Evolutionary conservation across 768 basidiomycete genomes (phyloP).

Genomic region (Pulveroboletus sp.): DNA sequence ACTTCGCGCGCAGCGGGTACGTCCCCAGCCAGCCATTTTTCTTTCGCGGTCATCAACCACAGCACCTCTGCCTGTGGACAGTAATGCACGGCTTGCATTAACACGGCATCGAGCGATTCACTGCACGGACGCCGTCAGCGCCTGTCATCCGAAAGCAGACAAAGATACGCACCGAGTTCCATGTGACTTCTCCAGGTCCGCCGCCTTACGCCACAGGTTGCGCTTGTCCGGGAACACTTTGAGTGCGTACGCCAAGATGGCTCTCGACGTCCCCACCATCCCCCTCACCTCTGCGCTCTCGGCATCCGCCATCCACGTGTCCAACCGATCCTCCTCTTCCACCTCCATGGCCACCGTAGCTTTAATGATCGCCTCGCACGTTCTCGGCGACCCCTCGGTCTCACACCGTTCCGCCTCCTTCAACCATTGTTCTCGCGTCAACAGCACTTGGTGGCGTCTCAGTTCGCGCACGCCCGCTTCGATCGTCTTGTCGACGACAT

Average conservation of each 20-base stretch:
- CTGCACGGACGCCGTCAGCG: constrained; percentile 33
- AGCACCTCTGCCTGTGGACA: constrained; percentile 95
- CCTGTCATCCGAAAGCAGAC: background rate
- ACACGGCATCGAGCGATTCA: constrained; percentile 77
- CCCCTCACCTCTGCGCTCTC: constrained; percentile 74
- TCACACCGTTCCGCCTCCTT: constrained; percentile 94
- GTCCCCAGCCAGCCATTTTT: constrained; percentile 89
- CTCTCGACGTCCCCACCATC: constrained; percentile 77
- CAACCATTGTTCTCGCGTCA: constrained; percentile 91
- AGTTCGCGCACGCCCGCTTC: constrained; percentile 78
- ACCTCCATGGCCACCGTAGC: constrained; percentile 91
- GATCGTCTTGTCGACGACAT: constrained; percentile 83
- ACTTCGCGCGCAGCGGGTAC: constrained; percentile 88
- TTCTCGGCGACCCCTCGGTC: constrained; percentile 74
- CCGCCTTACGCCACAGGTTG: constrained; percentile 86
- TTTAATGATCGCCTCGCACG: constrained; percentile 92
- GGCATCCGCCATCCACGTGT: constrained; percentile 90
- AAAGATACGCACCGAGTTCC: constrained; percentile 61
- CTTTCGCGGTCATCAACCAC: constrained; percentile 98
- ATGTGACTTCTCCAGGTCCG: constrained; percentile 89
- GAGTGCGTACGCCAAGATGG: constrained; percentile 86
- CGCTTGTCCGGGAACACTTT: constrained; percentile 86
- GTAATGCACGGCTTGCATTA: constrained; percentile 78
- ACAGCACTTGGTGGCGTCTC: constrained; percentile 76
- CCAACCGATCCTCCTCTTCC: constrained; percentile 89